A percentile compares a stretch with the other conserved stretches of the same genome.
Conservation (phyloP, 441 rosid species). For the Flueggea neowawraea region DNA sequence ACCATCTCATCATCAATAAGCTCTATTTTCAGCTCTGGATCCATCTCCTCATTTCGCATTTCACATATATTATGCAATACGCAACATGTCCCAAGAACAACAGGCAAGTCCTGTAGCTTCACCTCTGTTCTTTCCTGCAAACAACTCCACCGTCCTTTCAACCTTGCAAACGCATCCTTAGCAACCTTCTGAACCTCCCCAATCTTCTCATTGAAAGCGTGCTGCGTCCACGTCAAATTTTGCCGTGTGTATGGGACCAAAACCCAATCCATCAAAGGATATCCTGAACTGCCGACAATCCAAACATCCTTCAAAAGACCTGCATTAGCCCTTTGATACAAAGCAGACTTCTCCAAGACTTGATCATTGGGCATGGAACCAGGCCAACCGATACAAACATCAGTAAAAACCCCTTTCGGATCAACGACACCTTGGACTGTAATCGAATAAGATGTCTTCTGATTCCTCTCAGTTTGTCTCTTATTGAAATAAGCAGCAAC, state of each 20-base stretch:
- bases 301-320: conserved; percentile 63
- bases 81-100: conserved; percentile 79
- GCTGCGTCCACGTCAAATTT: conserved; percentile 82
- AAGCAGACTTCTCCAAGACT: conserved; percentile 70
- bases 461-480: conserved; percentile 79
- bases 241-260: conserved; percentile 71
- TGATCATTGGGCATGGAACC: conserved; percentile 78
- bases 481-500: conserved; percentile 73
- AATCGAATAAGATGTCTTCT: conserved; percentile 77
- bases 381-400: conserved; percentile 87
- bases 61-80: conserved; percentile 80
- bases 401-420: conserved; percentile 65
- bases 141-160: conserved; percentile 78
- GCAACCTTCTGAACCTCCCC: conserved; percentile 43
- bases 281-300: conserved; percentile 67
- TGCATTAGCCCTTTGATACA: conserved; percentile 53
- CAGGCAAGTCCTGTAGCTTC: conserved; percentile 73
- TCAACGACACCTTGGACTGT: conserved; percentile 85
- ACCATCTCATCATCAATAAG: conserved; percentile 64
- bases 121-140: conserved; percentile 83
- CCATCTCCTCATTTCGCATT: conserved; percentile 50
- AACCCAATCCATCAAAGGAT: conserved; percentile 72
- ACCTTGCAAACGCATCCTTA: conserved; percentile 53
- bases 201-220: conserved; percentile 67
- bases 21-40: conserved; percentile 40